phyloP scores from a whole-genome alignment of 2,329 filamentous ascomycete genomes.

The Neonectria sp. region DNA sequence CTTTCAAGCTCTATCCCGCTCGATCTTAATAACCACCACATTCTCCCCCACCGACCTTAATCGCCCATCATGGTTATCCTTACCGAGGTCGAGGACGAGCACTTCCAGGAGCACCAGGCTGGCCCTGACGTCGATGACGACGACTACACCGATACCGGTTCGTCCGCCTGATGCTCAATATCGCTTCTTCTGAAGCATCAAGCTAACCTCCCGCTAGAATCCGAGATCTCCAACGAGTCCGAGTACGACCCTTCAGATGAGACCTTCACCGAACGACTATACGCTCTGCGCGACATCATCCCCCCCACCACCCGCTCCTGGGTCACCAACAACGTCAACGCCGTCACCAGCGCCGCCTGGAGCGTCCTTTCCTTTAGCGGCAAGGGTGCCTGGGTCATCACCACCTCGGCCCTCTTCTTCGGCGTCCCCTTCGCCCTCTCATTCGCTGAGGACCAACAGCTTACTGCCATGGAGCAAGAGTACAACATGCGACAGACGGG shows the following conservation, averaged over 20 bases:
- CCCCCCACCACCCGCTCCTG: constrained; percentile 80
- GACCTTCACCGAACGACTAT: constrained; percentile 77
- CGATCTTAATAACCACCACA: not conserved
- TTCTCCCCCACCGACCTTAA: constrained; percentile 29
- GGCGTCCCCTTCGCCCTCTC: constrained; percentile 95
- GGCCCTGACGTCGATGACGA: constrained; percentile 87
- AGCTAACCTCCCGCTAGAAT: constrained; percentile 67
- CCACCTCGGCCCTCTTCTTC: constrained; percentile 89
- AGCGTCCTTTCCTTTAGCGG: constrained; percentile 79
- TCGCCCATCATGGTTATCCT: constrained; percentile 88
- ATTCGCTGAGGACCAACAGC: constrained; percentile 95
- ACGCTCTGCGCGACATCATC: constrained; percentile 82
- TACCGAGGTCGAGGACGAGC: constrained; percentile 96
- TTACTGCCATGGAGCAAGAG: constrained; percentile 97
- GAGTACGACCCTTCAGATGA: constrained; percentile 74
- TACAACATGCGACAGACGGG: constrained; percentile 95
- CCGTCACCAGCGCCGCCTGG: constrained; percentile 65
- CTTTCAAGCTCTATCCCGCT: constrained; percentile 7
- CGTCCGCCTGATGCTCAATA: constrained; percentile 45
- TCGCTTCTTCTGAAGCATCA: constrained; percentile 15
- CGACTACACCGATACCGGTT: constrained; percentile 95
- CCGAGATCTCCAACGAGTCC: constrained; percentile 87
- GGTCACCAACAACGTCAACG: constrained; percentile 73
- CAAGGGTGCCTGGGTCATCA: constrained; percentile 91
- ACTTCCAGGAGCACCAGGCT: constrained; percentile 82